Conservation (phyloP, 2,329 filamentous ascomycete genomes). For the Lasiodiplodia theobromae region DNA sequence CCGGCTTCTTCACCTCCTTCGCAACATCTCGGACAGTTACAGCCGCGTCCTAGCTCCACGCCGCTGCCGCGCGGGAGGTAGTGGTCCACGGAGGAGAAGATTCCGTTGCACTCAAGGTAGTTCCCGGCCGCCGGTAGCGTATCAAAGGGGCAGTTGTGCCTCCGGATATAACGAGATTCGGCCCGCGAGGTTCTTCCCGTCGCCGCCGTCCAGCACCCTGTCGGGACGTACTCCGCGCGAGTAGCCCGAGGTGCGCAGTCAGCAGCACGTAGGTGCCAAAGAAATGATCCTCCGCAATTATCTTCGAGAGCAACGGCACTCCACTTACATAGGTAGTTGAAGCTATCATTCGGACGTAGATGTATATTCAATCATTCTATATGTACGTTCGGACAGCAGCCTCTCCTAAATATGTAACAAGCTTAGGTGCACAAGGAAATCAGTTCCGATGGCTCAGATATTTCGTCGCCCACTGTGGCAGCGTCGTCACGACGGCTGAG, state of each 20-base stretch:
- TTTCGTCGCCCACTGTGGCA: conserved; percentile 30
- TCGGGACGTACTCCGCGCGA: conserved; percentile 38
- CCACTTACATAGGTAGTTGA: too few species aligned
- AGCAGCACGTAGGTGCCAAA: too few species aligned
- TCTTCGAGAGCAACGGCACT: too few species aligned
- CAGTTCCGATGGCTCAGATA: too few species aligned
- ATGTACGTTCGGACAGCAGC: too few species aligned
- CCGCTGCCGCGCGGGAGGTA: conserved; percentile 39
- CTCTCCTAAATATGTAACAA: too few species aligned
- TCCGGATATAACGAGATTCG: conserved; percentile 48
- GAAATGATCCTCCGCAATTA: too few species aligned
- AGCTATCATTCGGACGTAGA: too few species aligned
- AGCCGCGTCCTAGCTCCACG: conserved; percentile 40
- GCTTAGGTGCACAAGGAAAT: too few species aligned
- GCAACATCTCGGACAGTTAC: conserved; percentile 32
- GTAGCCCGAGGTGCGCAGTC: conserved; percentile 32
- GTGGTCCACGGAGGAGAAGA: conserved; percentile 46
- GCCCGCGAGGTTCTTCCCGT: conserved; percentile 38
- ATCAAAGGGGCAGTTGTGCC: conserved; percentile 35
- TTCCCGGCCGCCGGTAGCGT: conserved; percentile 42
- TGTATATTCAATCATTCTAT: too few species aligned
- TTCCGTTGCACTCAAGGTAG: conserved; percentile 47
- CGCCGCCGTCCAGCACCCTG: conserved; percentile 43
- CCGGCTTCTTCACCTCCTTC: conserved; percentile 17
- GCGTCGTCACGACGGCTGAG: conserved; percentile 39